Conservation (phyloP, 306 rosid species). For the Medicago lupulina region DNA sequence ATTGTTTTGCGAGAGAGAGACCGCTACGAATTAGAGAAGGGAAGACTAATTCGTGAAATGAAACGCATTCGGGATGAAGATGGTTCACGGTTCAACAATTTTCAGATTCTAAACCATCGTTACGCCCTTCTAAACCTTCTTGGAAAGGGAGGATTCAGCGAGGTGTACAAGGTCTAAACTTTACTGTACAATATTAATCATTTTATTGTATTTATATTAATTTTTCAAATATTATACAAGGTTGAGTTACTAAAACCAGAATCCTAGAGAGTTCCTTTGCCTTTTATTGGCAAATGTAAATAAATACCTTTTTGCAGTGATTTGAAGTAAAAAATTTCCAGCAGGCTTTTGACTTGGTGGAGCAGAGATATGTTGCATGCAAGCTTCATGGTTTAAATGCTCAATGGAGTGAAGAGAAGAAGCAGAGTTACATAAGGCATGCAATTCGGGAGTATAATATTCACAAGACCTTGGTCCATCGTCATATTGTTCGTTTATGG, state of each 20-base stretch:
- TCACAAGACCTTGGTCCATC: conserved; percentile 96
- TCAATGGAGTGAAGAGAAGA: conserved; percentile 99
- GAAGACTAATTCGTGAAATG: conserved; percentile 98
- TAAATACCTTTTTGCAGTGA: conserved; percentile 91
- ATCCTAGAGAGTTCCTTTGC: conserved; percentile 60
- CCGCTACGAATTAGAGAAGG: conserved; percentile 92
- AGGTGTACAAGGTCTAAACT: conserved; percentile 96
- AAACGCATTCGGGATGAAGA: conserved; percentile 99
- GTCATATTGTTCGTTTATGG: conserved; percentile 97
- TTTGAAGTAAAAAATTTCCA: conserved; percentile 98
- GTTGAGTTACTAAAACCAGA: conserved; percentile 39
- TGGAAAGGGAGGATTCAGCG: conserved; percentile 99
- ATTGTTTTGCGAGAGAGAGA: conserved; percentile 86
- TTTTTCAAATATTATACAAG: conserved; percentile 16
- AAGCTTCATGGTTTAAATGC: conserved; percentile 99
- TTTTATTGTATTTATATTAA: conserved; percentile 25
- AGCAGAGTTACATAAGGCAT: conserved; percentile 97
- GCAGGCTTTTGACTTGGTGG: conserved; percentile 99
- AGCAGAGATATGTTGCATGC: conserved; percentile 98
- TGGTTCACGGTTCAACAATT: conserved; percentile 98
- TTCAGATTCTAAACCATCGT: conserved; percentile 91
- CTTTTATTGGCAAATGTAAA: conserved; percentile 80
- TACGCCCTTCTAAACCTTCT: conserved; percentile 97
- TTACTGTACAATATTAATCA: conserved; percentile 12
- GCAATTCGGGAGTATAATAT: conserved; percentile 98